These are phyloP conservation scores for Penicillium sp. DNA, from an alignment of 2,329 filamentous ascomycete species.

Conservation along the genomic window DNA sequence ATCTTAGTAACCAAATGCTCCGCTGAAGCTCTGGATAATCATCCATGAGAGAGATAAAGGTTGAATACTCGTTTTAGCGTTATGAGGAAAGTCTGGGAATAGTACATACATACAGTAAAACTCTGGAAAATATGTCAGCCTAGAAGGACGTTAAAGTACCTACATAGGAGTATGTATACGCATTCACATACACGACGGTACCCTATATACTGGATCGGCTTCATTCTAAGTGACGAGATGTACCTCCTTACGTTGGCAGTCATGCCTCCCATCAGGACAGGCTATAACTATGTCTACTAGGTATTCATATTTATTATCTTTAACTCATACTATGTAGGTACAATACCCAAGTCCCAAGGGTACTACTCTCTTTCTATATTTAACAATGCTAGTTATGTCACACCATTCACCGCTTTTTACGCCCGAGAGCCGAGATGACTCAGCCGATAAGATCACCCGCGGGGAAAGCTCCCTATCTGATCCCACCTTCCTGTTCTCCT, in stretches of 20 bases:
- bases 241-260: conserved; percentile 29
- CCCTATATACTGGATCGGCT: conserved; percentile 10
- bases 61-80: no score
- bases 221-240: not conserved
- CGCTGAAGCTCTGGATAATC: not conserved
- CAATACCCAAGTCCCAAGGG: no score
- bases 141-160: no score
- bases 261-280: not conserved
- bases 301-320: no score
- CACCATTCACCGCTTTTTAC: not conserved
- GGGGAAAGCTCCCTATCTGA: conserved; percentile 27
- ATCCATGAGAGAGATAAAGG: conserved; percentile 23
- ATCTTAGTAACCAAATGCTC: not conserved
- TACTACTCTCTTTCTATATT: no score
- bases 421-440: conserved; percentile 11
- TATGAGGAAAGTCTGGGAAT: no score
- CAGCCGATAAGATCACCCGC: conserved; percentile 26
- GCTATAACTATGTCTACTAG: no score
- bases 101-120: no score
- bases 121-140: no score
- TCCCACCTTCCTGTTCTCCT: conserved; percentile 4
- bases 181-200: conserved; percentile 11
- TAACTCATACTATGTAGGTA: no score
- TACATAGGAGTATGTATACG: conserved; percentile 16
- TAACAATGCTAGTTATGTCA: not conserved